Evolutionary conservation across 805 yeast genomes (phyloP).

Genomic region (Teunomyces kruisii): DNA sequence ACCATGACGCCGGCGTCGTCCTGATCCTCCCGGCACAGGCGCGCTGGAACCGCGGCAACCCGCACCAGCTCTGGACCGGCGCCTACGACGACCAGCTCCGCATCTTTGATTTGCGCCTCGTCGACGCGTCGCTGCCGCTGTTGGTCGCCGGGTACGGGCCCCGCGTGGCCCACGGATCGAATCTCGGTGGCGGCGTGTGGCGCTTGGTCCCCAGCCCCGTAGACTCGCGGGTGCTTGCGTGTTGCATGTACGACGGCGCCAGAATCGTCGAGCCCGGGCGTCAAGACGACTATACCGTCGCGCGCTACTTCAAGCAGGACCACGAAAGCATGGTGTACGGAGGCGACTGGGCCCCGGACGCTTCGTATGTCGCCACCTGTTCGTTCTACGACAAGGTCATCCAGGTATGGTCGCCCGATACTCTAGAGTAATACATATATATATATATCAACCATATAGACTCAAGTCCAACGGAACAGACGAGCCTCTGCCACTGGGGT

Average conservation of each 20-base stretch:
- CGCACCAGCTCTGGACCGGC: conserved; percentile 74
- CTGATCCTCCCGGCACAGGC: conserved; percentile 56
- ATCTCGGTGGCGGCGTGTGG: conserved; percentile 96
- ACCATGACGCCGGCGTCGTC: conserved; percentile 91
- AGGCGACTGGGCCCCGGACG: conserved; percentile 74
- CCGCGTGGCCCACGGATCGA: conserved; percentile 37
- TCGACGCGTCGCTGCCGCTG: conserved; percentile 34
- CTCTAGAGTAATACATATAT: neutral
- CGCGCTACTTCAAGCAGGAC: conserved; percentile 54
- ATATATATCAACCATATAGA: conserved; percentile 2
- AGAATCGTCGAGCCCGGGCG: conserved; percentile 50
- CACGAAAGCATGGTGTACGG: conserved; percentile 96
- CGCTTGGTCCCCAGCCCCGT: conserved; percentile 65
- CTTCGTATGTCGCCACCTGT: conserved; percentile 65
- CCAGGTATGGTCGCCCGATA: conserved; percentile 62
- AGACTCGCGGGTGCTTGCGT: conserved; percentile 54
- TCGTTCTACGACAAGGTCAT: conserved; percentile 87
- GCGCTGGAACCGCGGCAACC: conserved; percentile 44
- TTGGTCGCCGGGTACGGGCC: conserved; percentile 53
- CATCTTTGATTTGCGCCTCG: conserved; percentile 63
- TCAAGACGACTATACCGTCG: conserved; percentile 26
- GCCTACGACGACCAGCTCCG: conserved; percentile 85
- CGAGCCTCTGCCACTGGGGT: conserved; percentile 94
- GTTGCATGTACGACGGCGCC: conserved; percentile 97
- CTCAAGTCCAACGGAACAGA: conserved; percentile 78